Percentiles rank a stretch among this genome's conserved stretches.
These are phyloP conservation scores for Talaromyces sp. DNA, from an alignment of 2,329 filamentous ascomycete species.

Conservation along the genomic window DNA sequence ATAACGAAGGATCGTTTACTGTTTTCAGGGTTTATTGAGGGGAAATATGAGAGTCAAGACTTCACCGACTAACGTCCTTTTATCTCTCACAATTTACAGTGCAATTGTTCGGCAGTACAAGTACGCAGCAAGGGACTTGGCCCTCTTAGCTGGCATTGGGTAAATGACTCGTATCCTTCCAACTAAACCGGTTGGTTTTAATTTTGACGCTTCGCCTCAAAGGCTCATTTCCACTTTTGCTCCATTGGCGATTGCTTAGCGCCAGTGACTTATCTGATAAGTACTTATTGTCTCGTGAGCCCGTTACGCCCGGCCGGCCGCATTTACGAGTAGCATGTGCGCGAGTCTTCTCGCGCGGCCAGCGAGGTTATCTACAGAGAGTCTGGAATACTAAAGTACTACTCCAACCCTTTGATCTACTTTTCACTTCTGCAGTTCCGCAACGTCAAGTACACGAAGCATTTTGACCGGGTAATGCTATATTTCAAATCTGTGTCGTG, in stretches of 20 bases:
- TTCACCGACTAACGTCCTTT: background rate
- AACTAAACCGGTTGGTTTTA: background rate
- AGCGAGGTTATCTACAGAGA: background rate
- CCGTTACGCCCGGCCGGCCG: background rate
- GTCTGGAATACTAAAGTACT: background rate
- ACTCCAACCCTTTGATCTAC: background rate
- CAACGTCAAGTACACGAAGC: background rate
- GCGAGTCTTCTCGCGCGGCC: background rate
- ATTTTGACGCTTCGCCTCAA: background rate
- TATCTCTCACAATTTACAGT: background rate
- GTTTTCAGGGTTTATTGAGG: background rate
- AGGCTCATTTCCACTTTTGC: background rate
- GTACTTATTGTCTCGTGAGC: slow-evolving; percentile 7
- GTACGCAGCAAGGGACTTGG: background rate
- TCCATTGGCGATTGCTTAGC: slow-evolving; percentile 2
- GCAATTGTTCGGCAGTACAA: background rate
- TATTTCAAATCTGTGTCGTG: background rate
- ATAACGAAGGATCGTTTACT: background rate
- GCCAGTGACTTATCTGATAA: slow-evolving; percentile 7
- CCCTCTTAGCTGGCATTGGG: slow-evolving; percentile 1
- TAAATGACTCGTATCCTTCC: slow-evolving; percentile 4
- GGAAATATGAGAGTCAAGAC: background rate
- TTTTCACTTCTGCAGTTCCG: background rate
- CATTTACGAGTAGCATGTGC: background rate
- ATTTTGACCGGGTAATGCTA: background rate